Base-by-base conservation (phyloP, 805 yeast genomes). In the Kodamaea kakaduensis region DNA sequence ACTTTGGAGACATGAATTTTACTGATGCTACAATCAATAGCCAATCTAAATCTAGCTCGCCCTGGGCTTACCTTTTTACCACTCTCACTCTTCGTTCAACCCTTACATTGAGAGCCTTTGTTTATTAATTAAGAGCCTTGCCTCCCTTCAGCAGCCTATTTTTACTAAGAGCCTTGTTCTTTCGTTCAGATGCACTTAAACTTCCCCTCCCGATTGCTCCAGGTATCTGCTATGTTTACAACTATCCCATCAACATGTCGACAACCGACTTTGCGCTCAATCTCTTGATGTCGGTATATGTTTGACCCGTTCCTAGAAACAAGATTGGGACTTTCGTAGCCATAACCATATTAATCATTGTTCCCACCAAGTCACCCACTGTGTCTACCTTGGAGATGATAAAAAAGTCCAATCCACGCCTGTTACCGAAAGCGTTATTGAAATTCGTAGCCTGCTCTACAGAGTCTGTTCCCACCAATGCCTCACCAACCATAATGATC, bases 401-500 rank as follows among this genome's bases (percentile, higher is more conserved):
- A 63, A 90, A 93, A 55, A 89, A 93, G 58, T 93, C 97, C 28
- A 90, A 65, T 25, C 75, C 71, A 36, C 97, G 68, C 24, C 71
- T 75, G 37, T 81, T 79, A 14, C 97, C 97, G 61, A 93, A 90
- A 0, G 97, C 96, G 48, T 79, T 77, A 55, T 90, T 89, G 67
- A 90, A 90, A 56, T 93, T 89, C 34, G 77, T 77, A 0, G 97
- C 97, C 58, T 90, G 98, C 58, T 84, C 84, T 3, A 93, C 97
- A 1, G 97, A 86, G 56, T 90, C 98, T 0, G 97, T 89, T 12
- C 98, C 98, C 1, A 90, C 97, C 24, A 90, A 67, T 0, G 98
- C 98, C 60, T 90, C 98, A 26, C 97, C 97, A 13, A 90, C 98
- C 97, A 93, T 93, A 53, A 90, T 89, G 50, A 90, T 90, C 58